phyloP scores from a whole-genome alignment of 345 rosid species.

The Carallia pectinifolia region DNA sequence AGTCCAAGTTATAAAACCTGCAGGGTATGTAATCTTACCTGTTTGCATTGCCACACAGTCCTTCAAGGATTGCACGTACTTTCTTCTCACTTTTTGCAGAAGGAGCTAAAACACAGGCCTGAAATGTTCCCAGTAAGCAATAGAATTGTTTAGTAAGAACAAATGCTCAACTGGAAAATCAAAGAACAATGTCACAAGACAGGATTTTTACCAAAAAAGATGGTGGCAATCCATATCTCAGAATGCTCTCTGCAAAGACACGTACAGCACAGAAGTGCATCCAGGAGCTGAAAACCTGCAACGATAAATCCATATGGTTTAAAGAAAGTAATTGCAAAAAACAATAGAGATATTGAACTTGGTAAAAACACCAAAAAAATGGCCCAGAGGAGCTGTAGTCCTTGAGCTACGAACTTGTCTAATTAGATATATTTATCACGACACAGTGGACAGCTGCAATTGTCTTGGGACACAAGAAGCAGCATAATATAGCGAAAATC shows the following conservation, averaged over 20 bases:
- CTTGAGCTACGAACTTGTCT: neutral
- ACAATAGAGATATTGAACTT: no score
- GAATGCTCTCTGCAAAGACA: slow-evolving; percentile 84
- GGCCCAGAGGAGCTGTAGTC: no score
- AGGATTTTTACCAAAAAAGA: slow-evolving; percentile 78
- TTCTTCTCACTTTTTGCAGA: slow-evolving; percentile 83
- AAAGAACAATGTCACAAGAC: neutral
- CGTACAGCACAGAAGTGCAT: slow-evolving; percentile 99
- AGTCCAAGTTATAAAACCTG: neutral
- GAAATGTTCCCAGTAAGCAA: slow-evolving; percentile 27
- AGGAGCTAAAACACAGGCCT: slow-evolving; percentile 93
- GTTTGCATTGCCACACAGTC: slow-evolving; percentile 62
- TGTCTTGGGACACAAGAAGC: neutral
- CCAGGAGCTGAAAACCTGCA: slow-evolving; percentile 97
- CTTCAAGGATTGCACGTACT: slow-evolving; percentile 89
- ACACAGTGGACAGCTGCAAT: neutral
- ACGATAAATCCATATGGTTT: slow-evolving; percentile 8
- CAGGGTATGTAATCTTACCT: slow-evolving; percentile 46
- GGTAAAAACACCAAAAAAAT: no score
- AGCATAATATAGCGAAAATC: neutral
- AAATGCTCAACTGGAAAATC: slow-evolving; percentile 10
- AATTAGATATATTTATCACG: neutral
- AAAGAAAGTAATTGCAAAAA: neutral
- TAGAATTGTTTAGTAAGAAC: slow-evolving; percentile 14
- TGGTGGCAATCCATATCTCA: slow-evolving; percentile 98